Evolutionary conservation across 2,329 filamentous ascomycete genomes (phyloP).

Genomic region (Alternaria angustiovoidea): DNA sequence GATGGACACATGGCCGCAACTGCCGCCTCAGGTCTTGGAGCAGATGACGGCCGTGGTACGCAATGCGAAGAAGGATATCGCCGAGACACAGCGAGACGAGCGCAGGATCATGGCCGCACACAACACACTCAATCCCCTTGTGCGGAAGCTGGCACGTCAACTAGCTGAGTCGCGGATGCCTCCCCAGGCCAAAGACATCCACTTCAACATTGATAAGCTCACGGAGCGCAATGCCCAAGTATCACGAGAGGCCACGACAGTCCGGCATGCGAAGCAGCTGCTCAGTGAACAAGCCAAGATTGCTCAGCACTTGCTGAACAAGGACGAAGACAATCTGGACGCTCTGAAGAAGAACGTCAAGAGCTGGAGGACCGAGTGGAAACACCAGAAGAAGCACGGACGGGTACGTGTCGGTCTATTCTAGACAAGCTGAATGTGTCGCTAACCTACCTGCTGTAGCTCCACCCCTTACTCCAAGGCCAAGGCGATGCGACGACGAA

Average conservation of each 20-base stretch:
- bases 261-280: conserved; percentile 69
- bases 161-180: conserved; percentile 72
- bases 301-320: conserved; percentile 55
- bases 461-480: conserved; percentile 45
- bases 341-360: conserved; percentile 41
- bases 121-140: conserved; percentile 63
- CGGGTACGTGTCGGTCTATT: conserved; percentile 30
- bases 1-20: conserved; percentile 61
- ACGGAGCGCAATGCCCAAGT: conserved; percentile 62
- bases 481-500: conserved; percentile 22
- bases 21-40: conserved; percentile 64
- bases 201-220: conserved; percentile 72
- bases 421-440: conserved; percentile 8
- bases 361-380: conserved; percentile 43
- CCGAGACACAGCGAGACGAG: conserved; percentile 62
- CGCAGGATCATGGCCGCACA: conserved; percentile 62
- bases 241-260: conserved; percentile 64
- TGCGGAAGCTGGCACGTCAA: conserved; percentile 65
- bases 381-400: conserved; percentile 41
- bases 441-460: conserved; percentile 38
- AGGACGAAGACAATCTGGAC: conserved; percentile 39
- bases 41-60: conserved; percentile 65
- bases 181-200: conserved; percentile 59
- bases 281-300: conserved; percentile 65
- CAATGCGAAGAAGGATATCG: conserved; percentile 68